Conservation (phyloP, 2,329 filamentous ascomycete species). For the Phyllosticta paracitricarpa region DNA sequence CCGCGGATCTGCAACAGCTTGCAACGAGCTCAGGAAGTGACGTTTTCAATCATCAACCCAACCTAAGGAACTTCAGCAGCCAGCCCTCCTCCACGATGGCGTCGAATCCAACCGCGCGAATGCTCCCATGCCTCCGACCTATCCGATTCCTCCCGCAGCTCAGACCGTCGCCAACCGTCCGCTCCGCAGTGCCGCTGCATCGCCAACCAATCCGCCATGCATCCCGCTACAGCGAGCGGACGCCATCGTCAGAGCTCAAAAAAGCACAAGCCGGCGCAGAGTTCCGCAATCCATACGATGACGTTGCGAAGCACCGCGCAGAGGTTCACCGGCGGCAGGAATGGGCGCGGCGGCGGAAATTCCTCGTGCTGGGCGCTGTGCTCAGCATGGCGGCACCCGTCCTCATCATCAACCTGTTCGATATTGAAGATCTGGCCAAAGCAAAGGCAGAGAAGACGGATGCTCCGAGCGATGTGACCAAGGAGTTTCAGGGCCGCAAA, state of each 20-base stretch:
- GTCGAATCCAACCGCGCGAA: constrained; percentile 15
- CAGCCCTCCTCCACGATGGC: constrained; percentile 4
- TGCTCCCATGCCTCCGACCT: constrained; percentile 20
- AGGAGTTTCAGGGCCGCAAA: constrained; percentile 42
- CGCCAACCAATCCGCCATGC: constrained; percentile 12
- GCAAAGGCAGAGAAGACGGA: constrained; percentile 15
- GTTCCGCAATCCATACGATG: constrained; percentile 14
- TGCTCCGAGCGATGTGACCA: constrained; percentile 18
- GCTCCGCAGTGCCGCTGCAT: constrained; percentile 13
- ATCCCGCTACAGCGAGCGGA: constrained; percentile 1
- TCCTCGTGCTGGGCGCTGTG: constrained; percentile 24
- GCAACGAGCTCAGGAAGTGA: neutral
- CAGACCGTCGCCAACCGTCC: constrained; percentile 12
- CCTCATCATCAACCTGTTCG: constrained; percentile 24
- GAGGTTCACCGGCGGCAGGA: constrained; percentile 22
- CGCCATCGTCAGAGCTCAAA: constrained; percentile 1
- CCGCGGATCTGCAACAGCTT: neutral
- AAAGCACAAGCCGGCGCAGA: neutral
- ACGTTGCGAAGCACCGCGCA: constrained; percentile 25
- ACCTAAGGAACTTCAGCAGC: neutral
- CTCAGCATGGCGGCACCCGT: constrained; percentile 29
- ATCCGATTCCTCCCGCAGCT: constrained; percentile 20
- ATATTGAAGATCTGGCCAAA: constrained; percentile 15
- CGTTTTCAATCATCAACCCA: neutral
- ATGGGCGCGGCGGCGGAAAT: constrained; percentile 21